Base-by-base conservation (phyloP, 2,329 filamentous ascomycete genomes). In the Trichoderma sp. region DNA sequence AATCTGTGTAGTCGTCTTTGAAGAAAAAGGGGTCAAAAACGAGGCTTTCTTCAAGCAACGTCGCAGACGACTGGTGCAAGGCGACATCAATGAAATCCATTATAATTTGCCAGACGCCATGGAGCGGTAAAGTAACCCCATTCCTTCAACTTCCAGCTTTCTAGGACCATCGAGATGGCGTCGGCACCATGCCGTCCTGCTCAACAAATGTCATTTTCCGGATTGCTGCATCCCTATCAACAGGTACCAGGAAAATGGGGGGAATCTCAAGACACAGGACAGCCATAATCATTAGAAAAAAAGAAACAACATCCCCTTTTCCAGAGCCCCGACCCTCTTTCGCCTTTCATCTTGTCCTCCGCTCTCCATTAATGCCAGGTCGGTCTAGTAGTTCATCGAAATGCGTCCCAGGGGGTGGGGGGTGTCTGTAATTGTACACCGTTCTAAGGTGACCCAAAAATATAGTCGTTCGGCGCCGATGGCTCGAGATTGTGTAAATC, bases 21-120 rank as follows among this genome's bases (percentile, higher is more conserved):
- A 56, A 56, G 10, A 66, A 17, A 54, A 58, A 45, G 34, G 21
- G 17, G n/a, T 26, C 26, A 64, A 66, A 62, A 58, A 57, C 48
- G 60, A 15, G 56, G 15, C 24, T 45, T 57, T 51, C 26, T 19
- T 19, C 17, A 47, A 59, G 34, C 62, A 28, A 15, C 30, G 19
- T 12, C 51, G 57, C 52, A 66, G 69, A 68, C 65, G 65, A 64
- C 45, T 54, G 54, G 44, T 43, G 66, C 44, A 64, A 45, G 28
- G 68, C 44, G 58, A 60, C 10, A 12, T 39, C 10, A 68, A 64
- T 30, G 65, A 63, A 63, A 66, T 44, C 43, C 56, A 45, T 64
- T 34, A 39, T 39, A 47, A 63, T 54, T 54, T 57, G 54, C 64
- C 51, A 57, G 51, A 66, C 60, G 64, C 59, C 64, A 44, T 63